phyloP scores from a whole-genome alignment of 2,329 filamentous ascomycete species.

The Sclerotinia trifoliorum region DNA sequence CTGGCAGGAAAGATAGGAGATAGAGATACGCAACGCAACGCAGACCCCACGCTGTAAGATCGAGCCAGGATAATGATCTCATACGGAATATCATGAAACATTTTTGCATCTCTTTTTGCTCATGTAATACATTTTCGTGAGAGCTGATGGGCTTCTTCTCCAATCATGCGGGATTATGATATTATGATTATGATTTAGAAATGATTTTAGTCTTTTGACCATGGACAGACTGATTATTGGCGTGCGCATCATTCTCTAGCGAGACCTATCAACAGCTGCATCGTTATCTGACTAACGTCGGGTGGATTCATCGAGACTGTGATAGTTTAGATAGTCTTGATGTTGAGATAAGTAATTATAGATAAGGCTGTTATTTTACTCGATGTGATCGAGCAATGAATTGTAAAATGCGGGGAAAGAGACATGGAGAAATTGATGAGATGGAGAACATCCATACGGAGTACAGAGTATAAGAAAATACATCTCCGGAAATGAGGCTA shows the following conservation, averaged over 20 bases:
- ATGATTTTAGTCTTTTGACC: conserved; percentile 7
- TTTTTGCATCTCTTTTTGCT: background rate
- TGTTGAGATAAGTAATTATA: conserved; percentile 14
- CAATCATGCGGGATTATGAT: background rate
- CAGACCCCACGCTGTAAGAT: conserved; percentile 6
- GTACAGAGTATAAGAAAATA: too few relatives aligned
- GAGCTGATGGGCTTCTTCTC: background rate
- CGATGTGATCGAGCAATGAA: conserved; percentile 25
- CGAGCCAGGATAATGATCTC: conserved; percentile 9
- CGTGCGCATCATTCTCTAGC: background rate
- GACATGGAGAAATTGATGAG: background rate
- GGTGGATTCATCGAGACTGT: background rate
- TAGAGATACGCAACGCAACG: background rate
- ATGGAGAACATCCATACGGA: background rate
- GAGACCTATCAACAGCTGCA: conserved; percentile 18
- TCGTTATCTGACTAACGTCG: conserved; percentile 13
- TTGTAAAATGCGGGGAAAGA: conserved; percentile 11
- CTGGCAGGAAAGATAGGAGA: background rate
- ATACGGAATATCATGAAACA: background rate
- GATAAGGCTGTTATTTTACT: conserved; percentile 23
- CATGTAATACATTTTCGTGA: conserved; percentile 6
- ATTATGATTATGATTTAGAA: background rate
- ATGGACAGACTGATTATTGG: background rate
- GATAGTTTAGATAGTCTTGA: background rate
- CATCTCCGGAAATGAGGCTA: background rate